Base-by-base conservation (phyloP, 148 eudicot genomes). In the Chenopodium album region DNA sequence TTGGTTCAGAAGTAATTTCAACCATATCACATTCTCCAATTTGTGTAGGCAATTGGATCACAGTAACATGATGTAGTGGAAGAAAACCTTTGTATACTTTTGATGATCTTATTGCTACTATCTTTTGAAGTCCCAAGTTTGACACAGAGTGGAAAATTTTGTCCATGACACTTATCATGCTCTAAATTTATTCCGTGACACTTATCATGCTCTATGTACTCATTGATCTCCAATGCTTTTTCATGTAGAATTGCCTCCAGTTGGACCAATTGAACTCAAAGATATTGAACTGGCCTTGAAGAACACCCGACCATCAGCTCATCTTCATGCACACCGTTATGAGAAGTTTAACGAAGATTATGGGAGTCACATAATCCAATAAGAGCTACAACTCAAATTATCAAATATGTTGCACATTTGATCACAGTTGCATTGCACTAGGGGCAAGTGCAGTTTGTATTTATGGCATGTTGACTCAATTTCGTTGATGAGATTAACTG, bases 261-360 rank as follows among this genome's bases (percentile, higher is more conserved):
- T 94, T 77, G 99, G 98, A 77, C 95, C 99, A 29, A 94, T 94
- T 70, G 85, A 77, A 26, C 83, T 81, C 31, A 89, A 80, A 82
- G 98, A 96, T 80, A 89, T 96, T 54, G 97, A 91, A 84, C 76
- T 85, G 68, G 98, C 99, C 56, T 77, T 96, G 88, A 94, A 77
- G 89, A 95, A 96, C 88, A 96, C 99, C 5, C 87, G 98, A 80
- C 98, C 99, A 71, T 96, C 99, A 26, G 99, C 97, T 41, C 98
- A 96, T 87, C 97, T 96, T 56, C 89, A 83, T 76, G 95, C 98
- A 69, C 95, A 87, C 79, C 95, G 99, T 37, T 96, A 96, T 68
- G 93, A 94, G 62, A 94, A 92, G 87, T 96, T 95, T 67, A 95
- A 96, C 37, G 87, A 84, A 7, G 98, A 96, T 82, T 96, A 96